Evolutionary conservation across 2,329 filamentous ascomycete genomes (phyloP).

Genomic region (Tolypocladium album): DNA sequence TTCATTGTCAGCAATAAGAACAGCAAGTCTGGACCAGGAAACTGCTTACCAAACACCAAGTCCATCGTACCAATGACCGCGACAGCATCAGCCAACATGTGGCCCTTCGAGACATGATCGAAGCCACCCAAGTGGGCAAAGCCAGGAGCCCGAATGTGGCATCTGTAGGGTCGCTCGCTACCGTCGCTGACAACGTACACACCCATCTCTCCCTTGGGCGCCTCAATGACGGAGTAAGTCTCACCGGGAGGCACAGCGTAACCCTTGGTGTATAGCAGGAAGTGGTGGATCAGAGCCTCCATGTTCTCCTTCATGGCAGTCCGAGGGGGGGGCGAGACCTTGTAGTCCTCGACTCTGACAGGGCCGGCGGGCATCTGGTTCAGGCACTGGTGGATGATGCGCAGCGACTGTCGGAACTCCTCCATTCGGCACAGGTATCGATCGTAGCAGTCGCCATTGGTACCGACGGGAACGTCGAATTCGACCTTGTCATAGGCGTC

Average conservation of each 20-base stretch:
- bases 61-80: slow-evolving; percentile 90
- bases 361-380: slow-evolving; percentile 98
- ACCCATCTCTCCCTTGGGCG: slow-evolving; percentile 99
- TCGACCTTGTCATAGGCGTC: slow-evolving; percentile 97
- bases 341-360: slow-evolving; percentile 96
- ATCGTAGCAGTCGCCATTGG: slow-evolving; percentile 98
- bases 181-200: slow-evolving; percentile 95
- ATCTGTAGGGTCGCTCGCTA: slow-evolving; percentile 90
- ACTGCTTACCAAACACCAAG: slow-evolving; percentile 68
- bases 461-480: slow-evolving; percentile 92
- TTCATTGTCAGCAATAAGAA: slow-evolving; percentile 19
- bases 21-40: not conserved
- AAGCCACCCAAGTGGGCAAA: slow-evolving; percentile 93
- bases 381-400: slow-evolving; percentile 97
- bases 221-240: slow-evolving; percentile 96
- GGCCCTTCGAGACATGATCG: slow-evolving; percentile 85
- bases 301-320: slow-evolving; percentile 99
- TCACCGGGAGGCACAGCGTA: slow-evolving; percentile 95
- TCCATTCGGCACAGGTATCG: slow-evolving; percentile 99
- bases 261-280: slow-evolving; percentile 96
- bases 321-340: slow-evolving; percentile 90
- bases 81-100: slow-evolving; percentile 90
- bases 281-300: slow-evolving; percentile 99
- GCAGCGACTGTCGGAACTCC: slow-evolving; percentile 95
- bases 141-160: slow-evolving; percentile 92